phyloP scores from a whole-genome alignment of 2,329 filamentous ascomycete genomes.

The Epichloe bromicola region DNA sequence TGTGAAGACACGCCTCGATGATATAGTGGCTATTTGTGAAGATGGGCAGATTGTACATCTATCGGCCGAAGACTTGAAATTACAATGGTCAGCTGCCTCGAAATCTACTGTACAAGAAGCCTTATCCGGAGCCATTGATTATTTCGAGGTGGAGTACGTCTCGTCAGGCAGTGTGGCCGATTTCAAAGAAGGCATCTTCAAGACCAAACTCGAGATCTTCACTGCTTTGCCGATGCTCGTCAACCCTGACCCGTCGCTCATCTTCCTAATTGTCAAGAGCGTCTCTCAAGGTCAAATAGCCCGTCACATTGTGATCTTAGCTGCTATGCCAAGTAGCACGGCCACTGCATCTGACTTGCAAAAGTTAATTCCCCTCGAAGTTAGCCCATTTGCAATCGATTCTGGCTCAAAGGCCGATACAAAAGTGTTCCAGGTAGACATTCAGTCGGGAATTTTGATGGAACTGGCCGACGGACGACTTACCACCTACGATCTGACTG shows the following conservation, averaged over 20 bases:
- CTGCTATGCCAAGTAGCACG: constrained; percentile 15
- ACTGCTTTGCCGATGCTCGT: constrained; percentile 36
- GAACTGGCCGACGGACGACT: constrained; percentile 42
- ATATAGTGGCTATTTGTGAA: constrained; percentile 42
- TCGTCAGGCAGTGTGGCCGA: constrained; percentile 33
- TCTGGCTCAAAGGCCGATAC: constrained; percentile 7
- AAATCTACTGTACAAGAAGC: constrained; percentile 23
- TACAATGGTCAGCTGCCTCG: constrained; percentile 23
- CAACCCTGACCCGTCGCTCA: constrained; percentile 34
- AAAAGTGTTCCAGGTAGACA: constrained; percentile 42
- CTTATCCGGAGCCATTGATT: constrained; percentile 18
- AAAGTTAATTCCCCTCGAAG: constrained; percentile 26
- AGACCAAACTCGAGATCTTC: constrained; percentile 38
- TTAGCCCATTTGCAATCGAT: constrained; percentile 22
- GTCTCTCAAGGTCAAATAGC: constrained; percentile 16
- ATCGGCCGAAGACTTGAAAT: constrained; percentile 35
- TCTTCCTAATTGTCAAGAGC: constrained; percentile 37
- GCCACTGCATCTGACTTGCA: constrained; percentile 17
- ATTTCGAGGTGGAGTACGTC: constrained; percentile 36
- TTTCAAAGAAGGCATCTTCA: constrained; percentile 41
- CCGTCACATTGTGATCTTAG: constrained; percentile 21
- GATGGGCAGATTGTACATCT: constrained; percentile 50
- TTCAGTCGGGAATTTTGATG: constrained; percentile 50
- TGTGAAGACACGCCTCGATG: constrained; percentile 15
- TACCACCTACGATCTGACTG: constrained; percentile 49